These are phyloP conservation scores for Penicillium brevicompactum DNA, from an alignment of 2,329 filamentous ascomycete genomes.

Conservation along the genomic window DNA sequence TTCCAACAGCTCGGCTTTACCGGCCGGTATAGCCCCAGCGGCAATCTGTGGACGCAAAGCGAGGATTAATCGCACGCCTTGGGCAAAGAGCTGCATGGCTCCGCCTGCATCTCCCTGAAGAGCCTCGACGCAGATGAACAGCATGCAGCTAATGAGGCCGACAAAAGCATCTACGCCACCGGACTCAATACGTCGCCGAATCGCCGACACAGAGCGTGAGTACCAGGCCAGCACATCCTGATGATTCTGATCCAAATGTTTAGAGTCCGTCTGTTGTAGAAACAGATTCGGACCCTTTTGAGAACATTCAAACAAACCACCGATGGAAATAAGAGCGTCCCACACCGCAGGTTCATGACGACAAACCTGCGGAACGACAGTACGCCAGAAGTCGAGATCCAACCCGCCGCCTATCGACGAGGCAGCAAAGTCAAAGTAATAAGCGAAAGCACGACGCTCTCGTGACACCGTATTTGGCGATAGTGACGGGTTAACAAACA, in stretches of 20 bases:
- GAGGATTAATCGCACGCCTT: slow-evolving; percentile 31
- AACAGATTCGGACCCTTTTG: slow-evolving; percentile 17
- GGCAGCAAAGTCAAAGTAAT: slow-evolving; percentile 38
- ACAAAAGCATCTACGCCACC: slow-evolving; percentile 28
- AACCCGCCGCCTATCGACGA: slow-evolving; percentile 34
- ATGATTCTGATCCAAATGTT: slow-evolving; percentile 19
- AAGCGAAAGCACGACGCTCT: slow-evolving; percentile 42
- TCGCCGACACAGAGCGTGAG: slow-evolving; percentile 30
- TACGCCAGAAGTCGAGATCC: slow-evolving; percentile 41
- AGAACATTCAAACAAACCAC: slow-evolving; percentile 36
- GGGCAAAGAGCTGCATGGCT: slow-evolving; percentile 31
- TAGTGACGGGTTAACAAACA: slow-evolving; percentile 17
- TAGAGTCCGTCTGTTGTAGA: neutral
- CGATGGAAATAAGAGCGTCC: slow-evolving; percentile 43
- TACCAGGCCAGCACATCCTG: slow-evolving; percentile 35
- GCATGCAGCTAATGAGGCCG: slow-evolving; percentile 34
- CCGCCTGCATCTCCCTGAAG: slow-evolving; percentile 29
- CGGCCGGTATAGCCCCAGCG: slow-evolving; percentile 8
- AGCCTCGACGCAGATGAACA: slow-evolving; percentile 39
- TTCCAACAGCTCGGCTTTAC: slow-evolving; percentile 19
- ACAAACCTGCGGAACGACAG: slow-evolving; percentile 37
- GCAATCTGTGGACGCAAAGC: slow-evolving; percentile 19
- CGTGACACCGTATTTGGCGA: slow-evolving; percentile 28
- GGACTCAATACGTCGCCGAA: slow-evolving; percentile 28
- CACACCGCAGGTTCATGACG: slow-evolving; percentile 40